Percentiles rank a stretch among this genome's conserved stretches.
phyloP scores from a whole-genome alignment of 805 yeast species.

The Ogataea pini region DNA sequence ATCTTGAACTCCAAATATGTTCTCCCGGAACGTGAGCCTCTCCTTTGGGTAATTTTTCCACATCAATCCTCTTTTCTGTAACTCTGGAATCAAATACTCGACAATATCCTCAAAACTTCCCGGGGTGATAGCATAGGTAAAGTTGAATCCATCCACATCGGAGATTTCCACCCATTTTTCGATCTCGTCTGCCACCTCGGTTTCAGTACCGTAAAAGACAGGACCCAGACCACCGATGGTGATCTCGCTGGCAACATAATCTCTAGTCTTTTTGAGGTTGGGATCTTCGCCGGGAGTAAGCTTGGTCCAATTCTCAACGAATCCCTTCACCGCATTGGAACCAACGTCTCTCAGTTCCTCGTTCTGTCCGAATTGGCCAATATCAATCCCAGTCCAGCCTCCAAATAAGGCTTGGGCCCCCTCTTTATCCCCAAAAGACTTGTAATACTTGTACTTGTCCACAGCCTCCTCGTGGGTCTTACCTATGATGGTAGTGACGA shows the following conservation, averaged over 20 bases:
- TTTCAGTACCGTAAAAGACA: slow-evolving; percentile 37
- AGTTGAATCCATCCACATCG: slow-evolving; percentile 46
- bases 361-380: slow-evolving; percentile 36
- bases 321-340: slow-evolving; percentile 36
- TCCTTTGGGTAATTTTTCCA: slow-evolving; percentile 36
- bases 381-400: slow-evolving; percentile 45
- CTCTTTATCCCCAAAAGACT: slow-evolving; percentile 39
- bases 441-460: slow-evolving; percentile 37
- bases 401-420: slow-evolving; percentile 44
- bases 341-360: slow-evolving; percentile 37
- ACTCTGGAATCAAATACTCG: slow-evolving; percentile 34
- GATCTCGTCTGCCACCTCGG: slow-evolving; percentile 41
- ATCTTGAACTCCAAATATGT: slow-evolving; percentile 29
- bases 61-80: slow-evolving; percentile 30
- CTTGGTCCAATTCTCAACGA: slow-evolving; percentile 38
- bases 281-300: slow-evolving; percentile 13
- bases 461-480: slow-evolving; percentile 44
- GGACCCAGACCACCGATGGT: slow-evolving; percentile 35
- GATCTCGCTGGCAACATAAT: slow-evolving; percentile 34
- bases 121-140: slow-evolving; percentile 40
- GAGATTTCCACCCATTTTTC: slow-evolving; percentile 41
- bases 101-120: slow-evolving; percentile 41
- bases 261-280: slow-evolving; percentile 26
- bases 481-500: slow-evolving; percentile 41
- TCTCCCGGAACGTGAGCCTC: slow-evolving; percentile 32